phyloP scores from a whole-genome alignment of 2,329 filamentous ascomycete species.

The Berkeleyomyces rouxiae region DNA sequence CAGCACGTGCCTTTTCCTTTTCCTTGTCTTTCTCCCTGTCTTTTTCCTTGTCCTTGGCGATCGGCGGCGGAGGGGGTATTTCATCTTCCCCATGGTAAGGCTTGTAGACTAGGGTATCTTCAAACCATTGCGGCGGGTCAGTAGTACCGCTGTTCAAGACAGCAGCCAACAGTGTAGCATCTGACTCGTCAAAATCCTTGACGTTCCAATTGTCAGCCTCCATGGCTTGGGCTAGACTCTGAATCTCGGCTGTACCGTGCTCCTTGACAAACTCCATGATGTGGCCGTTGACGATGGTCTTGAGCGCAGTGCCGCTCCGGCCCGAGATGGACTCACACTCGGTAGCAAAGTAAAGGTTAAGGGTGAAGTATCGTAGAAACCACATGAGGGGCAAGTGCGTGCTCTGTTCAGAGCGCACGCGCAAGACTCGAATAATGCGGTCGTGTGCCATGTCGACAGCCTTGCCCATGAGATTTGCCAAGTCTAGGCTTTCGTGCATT shows the following conservation, averaged over 20 bases:
- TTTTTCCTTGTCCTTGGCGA: constrained; percentile 35
- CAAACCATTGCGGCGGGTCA: constrained; percentile 51
- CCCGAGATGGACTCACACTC: constrained; percentile 77
- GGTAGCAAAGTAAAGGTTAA: constrained; percentile 70
- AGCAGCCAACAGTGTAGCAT: constrained; percentile 41
- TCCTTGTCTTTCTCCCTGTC: constrained; percentile 42
- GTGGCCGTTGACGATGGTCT: constrained; percentile 64
- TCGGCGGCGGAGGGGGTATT: constrained; percentile 21
- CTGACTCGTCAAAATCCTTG: constrained; percentile 52
- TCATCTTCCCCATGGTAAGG: constrained; percentile 24
- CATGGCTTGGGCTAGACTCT: constrained; percentile 59
- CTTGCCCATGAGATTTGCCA: constrained; percentile 62
- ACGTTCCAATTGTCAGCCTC: constrained; percentile 68
- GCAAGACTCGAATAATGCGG: constrained; percentile 56
- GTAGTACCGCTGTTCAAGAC: constrained; percentile 55
- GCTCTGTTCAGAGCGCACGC: constrained; percentile 60
- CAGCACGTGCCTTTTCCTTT: constrained; percentile 49
- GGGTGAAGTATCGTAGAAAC: constrained; percentile 67
- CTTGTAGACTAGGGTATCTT: constrained; percentile 42
- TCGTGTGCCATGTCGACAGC: constrained; percentile 69
- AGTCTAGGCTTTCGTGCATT: constrained; percentile 58
- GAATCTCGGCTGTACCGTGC: constrained; percentile 55
- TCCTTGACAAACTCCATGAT: constrained; percentile 64
- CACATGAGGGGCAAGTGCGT: constrained; percentile 47
- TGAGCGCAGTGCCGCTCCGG: constrained; percentile 56